Base-by-base conservation (phyloP, 1,139 yeast species). In the Zygoascus sp. region DNA sequence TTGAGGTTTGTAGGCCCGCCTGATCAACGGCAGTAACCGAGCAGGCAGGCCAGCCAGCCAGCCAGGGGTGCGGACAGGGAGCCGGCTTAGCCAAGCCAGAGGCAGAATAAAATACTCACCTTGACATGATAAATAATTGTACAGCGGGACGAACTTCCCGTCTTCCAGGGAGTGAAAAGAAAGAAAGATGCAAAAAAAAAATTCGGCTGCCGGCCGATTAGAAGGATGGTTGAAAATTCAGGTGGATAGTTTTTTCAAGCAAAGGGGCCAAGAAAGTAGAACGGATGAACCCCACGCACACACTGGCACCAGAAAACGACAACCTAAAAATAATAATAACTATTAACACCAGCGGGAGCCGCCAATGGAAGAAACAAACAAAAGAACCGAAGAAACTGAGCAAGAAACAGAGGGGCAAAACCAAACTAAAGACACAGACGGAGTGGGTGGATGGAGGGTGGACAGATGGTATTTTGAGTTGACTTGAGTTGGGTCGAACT, bases 211-310 rank as follows among this genome's bases (percentile, higher is more conserved):
- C 3, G n/a, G 28, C 28, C 2, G n/a, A 15, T 2, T 15, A 11
- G 15, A 30, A n/a, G 17, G 17, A 11, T 30, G 15, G 3, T 7
- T 11, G 34, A 15, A 13, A n/a, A 30, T n/a, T n/a, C 34, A 30
- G 17, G 34, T 15, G 15, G 15, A 13, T 30, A 5, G 34, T 15
- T 15, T 30, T 30, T n/a, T 3, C 6, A 30, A 13, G 34, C 17
- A 30, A 30, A 30, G 34, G 34, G 34, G 34, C 15, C 16, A 16
- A 8, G 17, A 11, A 16, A 30, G 34, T 30, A 30, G 34, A 30
- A 30, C n/a, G 34, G 34, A 30, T 30, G 34, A 15, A 30, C 34
- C 34, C 34, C 34, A 30, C 11, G 15, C 27, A n/a, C n/a, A n/a
- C n/a, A n/a, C n/a, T n/a, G n/a, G n/a, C n/a, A n/a, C n/a, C n/a